Evolutionary conservation across 768 basidiomycete genomes (phyloP).

Genomic region (Chalciporus piperatus): DNA sequence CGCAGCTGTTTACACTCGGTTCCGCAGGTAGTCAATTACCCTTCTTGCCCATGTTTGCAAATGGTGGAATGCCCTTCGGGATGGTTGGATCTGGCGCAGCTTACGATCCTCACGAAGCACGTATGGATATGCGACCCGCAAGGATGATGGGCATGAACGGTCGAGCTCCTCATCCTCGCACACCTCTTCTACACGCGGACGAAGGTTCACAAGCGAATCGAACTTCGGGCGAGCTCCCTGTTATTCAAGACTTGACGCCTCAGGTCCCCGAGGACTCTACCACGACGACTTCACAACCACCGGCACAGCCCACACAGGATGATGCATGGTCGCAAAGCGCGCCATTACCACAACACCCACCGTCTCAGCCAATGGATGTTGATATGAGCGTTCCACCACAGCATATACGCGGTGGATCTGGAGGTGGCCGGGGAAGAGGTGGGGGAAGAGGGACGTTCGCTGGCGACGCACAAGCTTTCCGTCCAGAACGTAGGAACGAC

Average conservation of each 20-base stretch:
- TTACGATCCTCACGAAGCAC: conserved; percentile 77
- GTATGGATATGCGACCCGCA: conserved; percentile 75
- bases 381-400: conserved; percentile 32
- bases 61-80: conserved; percentile 53
- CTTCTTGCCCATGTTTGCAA: conserved; percentile 69
- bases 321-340: conserved; percentile 20
- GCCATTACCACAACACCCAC: conserved; percentile 7
- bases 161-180: conserved; percentile 43
- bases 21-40: conserved; percentile 45
- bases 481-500: conserved; percentile 63
- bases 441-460: conserved; percentile 57
- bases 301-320: conserved; percentile 16
- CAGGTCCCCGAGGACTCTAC: conserved; percentile 35
- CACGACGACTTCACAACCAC: conserved; percentile 19
- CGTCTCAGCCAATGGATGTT: conserved; percentile 25
- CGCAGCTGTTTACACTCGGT: conserved; percentile 60
- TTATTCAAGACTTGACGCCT: conserved; percentile 82
- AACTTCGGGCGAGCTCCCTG: conserved; percentile 70
- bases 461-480: conserved; percentile 64
- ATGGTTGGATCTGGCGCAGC: conserved; percentile 45
- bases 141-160: conserved; percentile 32
- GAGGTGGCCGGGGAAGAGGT: conserved; percentile 44
- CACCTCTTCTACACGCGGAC: conserved; percentile 57
- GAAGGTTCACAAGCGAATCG: conserved; percentile 43
- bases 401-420: conserved; percentile 24